Percentiles rank a stretch among this genome's conserved stretches.
Evolutionary conservation across 441 rosid species (phyloP).

Genomic region (Jatropha podagrica): DNA sequence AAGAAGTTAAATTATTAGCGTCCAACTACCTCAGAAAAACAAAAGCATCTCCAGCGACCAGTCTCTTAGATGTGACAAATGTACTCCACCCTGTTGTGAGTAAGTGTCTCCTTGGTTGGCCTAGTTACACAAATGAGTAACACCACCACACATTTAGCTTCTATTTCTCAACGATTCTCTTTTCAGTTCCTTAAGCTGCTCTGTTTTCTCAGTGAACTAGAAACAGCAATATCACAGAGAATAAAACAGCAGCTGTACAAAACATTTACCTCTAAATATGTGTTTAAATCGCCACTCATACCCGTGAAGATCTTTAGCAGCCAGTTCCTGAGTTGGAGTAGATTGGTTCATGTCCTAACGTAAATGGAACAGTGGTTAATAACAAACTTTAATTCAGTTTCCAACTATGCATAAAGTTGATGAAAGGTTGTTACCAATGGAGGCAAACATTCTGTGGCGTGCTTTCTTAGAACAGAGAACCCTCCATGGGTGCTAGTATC

Average conservation of each 20-base stretch:
- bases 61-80: constrained; percentile 74
- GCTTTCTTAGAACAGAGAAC: constrained; percentile 83
- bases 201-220: background rate
- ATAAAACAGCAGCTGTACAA: background rate
- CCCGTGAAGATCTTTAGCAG: constrained; percentile 77
- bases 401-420: background rate
- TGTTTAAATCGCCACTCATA: constrained; percentile 87
- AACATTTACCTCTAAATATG: constrained; percentile 69
- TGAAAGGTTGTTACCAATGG: constrained; percentile 46
- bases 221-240: background rate
- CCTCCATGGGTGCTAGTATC: constrained; percentile 98
- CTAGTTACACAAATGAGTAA: constrained; percentile 29
- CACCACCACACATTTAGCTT: background rate
- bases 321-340: constrained; percentile 80
- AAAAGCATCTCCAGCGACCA: constrained; percentile 86
- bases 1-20: background rate
- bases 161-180: background rate
- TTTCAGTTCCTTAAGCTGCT: background rate
- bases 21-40: constrained; percentile 74
- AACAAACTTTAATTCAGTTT: background rate
- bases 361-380: constrained; percentile 6
- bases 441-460: constrained; percentile 82
- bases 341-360: constrained; percentile 76
- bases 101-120: constrained; percentile 90
- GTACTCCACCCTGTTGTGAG: constrained; percentile 95